Evolutionary conservation across 2,329 filamentous ascomycete genomes (phyloP).

Genomic region (Pseudogymnoascus sp.): DNA sequence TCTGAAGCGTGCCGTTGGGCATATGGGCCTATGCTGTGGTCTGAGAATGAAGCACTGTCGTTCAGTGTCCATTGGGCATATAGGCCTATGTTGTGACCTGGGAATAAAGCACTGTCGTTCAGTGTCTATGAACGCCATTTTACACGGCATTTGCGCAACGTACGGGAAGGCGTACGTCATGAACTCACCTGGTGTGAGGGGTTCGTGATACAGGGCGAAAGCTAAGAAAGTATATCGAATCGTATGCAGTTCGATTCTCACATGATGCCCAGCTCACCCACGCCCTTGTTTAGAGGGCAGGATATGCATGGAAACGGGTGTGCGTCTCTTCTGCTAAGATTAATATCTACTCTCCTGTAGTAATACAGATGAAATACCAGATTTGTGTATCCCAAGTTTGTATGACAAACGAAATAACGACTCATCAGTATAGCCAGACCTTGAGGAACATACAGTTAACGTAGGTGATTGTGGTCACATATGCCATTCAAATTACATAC

Average conservation of each 20-base stretch:
- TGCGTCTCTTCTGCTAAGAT: neutral
- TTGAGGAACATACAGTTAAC: neutral
- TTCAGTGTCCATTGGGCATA: neutral
- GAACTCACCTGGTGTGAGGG: neutral
- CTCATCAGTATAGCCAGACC: neutral
- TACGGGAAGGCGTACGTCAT: neutral
- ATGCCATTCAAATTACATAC: neutral
- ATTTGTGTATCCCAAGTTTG: neutral
- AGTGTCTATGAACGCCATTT: neutral
- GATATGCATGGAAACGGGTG: neutral
- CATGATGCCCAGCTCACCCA: neutral
- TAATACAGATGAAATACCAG: slow-evolving; percentile 4
- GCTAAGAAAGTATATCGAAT: neutral
- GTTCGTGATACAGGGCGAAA: neutral
- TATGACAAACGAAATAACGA: neutral
- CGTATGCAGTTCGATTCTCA: slow-evolving; percentile 3
- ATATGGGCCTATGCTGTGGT: neutral
- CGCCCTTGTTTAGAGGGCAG: neutral
- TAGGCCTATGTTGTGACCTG: neutral
- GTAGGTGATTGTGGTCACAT: slow-evolving; percentile 1
- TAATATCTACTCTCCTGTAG: neutral
- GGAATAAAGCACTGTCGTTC: slow-evolving; percentile 2
- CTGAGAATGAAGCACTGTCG: neutral
- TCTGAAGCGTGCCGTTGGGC: neutral
- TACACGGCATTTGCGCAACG: neutral